These are phyloP conservation scores for Monosporascus sp. DNA, from an alignment of 2,329 filamentous ascomycete species.

Conservation along the genomic window DNA sequence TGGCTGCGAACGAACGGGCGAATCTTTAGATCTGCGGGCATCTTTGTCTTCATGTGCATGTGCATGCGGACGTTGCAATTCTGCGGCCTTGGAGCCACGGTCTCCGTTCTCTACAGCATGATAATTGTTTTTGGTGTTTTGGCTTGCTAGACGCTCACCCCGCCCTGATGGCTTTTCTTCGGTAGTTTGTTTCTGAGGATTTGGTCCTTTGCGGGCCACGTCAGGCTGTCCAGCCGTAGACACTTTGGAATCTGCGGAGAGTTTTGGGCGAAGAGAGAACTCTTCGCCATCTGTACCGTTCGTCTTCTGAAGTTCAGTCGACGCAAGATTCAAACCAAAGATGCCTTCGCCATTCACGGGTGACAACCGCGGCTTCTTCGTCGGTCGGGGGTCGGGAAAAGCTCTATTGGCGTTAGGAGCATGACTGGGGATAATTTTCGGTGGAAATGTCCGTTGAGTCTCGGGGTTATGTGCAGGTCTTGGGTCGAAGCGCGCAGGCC, in stretches of 20 bases:
- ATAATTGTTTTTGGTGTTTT: background rate
- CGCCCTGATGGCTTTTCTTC: background rate
- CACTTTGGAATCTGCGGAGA: background rate
- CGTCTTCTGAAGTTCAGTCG: background rate
- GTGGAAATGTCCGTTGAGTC: background rate
- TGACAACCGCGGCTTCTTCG: conserved; percentile 14
- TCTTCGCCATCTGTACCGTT: background rate
- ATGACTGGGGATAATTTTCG: background rate
- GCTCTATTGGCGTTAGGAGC: conserved; percentile 3
- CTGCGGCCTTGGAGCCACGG: too few species aligned
- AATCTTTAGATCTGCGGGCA: background rate
- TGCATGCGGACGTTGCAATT: too few species aligned
- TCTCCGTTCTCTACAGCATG: background rate
- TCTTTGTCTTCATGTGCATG: background rate
- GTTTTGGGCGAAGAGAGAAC: background rate
- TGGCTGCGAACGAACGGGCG: background rate
- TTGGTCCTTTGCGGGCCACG: background rate
- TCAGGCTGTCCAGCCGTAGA: background rate
- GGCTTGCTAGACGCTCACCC: background rate
- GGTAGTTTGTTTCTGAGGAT: background rate
- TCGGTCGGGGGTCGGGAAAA: conserved; percentile 8
- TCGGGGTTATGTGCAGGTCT: conserved; percentile 1
- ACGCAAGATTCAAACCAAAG: background rate
- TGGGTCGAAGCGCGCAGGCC: background rate
- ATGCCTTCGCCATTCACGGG: background rate